phyloP scores from a whole-genome alignment of 345 rosid species.

The Sapria himalayana region DNA sequence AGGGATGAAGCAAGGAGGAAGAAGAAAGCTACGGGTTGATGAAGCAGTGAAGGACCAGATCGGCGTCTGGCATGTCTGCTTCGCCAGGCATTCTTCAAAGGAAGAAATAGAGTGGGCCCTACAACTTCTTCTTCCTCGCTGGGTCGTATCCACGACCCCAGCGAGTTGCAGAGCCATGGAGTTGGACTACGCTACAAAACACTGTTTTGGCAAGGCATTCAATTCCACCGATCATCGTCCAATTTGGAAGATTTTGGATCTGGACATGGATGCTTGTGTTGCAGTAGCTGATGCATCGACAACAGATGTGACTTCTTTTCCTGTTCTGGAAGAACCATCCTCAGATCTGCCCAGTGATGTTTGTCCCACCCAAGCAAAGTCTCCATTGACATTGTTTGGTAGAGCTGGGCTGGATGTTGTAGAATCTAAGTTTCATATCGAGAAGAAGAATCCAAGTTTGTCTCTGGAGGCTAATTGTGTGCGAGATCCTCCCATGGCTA shows the following conservation, averaged over 20 bases:
- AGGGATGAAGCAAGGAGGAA: conserved; percentile 15
- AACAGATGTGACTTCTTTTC: conserved; percentile 10
- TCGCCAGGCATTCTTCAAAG: conserved; percentile 69
- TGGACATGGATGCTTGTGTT: conserved; percentile 22
- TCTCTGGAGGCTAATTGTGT: conserved; percentile 5
- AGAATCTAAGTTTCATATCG: conserved; percentile 11
- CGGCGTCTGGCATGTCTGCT: conserved; percentile 85
- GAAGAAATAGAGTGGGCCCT: conserved; percentile 64
- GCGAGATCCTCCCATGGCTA: conserved; percentile 1
- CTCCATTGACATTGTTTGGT: conserved; percentile 46
- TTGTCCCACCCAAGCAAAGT: conserved; percentile 27
- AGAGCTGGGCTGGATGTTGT: conserved; percentile 35
- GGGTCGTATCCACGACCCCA: conserved; percentile 73
- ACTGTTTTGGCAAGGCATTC: conserved; percentile 24
- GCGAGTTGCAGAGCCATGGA: conserved; percentile 64
- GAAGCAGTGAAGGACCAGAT: conserved; percentile 57
- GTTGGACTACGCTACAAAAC: conserved; percentile 40
- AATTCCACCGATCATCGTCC: conserved; percentile 29
- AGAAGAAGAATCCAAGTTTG: conserved; percentile 7
- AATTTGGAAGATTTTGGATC: conserved; percentile 67
- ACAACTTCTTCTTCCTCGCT: conserved; percentile 46
- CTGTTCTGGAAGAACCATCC: conserved; percentile 12
- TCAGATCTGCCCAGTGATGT: conserved; percentile 11
- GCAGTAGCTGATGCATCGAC: conserved; percentile 11
- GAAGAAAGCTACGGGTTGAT: conserved; percentile 24